These are phyloP conservation scores for Chrysoporthe cubensis DNA, from an alignment of 2,329 filamentous ascomycete genomes.

Conservation along the genomic window DNA sequence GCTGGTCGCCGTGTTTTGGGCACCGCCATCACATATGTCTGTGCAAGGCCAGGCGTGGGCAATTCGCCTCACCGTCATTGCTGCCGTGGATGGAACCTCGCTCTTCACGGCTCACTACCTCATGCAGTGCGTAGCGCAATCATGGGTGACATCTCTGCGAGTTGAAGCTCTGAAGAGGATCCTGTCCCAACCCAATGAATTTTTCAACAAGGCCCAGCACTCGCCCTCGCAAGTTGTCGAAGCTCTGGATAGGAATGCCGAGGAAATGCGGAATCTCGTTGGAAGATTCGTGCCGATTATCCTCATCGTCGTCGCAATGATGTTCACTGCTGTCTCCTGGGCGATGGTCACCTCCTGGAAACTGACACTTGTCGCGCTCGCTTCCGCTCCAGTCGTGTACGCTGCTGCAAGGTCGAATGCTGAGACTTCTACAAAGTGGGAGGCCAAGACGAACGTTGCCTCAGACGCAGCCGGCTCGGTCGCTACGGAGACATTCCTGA, in stretches of 20 bases:
- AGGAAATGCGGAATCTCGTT: slow-evolving; percentile 85
- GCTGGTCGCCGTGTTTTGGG: slow-evolving; percentile 72
- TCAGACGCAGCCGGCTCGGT: slow-evolving; percentile 63
- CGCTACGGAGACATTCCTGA: slow-evolving; percentile 75
- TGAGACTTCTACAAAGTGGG: slow-evolving; percentile 70
- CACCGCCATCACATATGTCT: slow-evolving; percentile 47
- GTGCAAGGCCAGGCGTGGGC: slow-evolving; percentile 67
- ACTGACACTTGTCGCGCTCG: slow-evolving; percentile 75
- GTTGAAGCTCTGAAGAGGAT: slow-evolving; percentile 69
- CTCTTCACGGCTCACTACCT: slow-evolving; percentile 71
- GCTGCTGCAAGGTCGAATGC: slow-evolving; percentile 68
- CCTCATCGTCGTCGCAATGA: slow-evolving; percentile 69
- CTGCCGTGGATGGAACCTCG: slow-evolving; percentile 66
- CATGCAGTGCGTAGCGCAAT: slow-evolving; percentile 71
- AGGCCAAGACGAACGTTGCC: slow-evolving; percentile 67
- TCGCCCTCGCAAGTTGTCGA: slow-evolving; percentile 66
- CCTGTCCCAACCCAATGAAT: slow-evolving; percentile 74
- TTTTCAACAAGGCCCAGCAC: slow-evolving; percentile 75
- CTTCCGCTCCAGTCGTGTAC: slow-evolving; percentile 69
- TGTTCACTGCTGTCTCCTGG: slow-evolving; percentile 73
- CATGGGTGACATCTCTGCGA: slow-evolving; percentile 77
- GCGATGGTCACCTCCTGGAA: slow-evolving; percentile 77
- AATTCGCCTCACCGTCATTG: slow-evolving; percentile 68
- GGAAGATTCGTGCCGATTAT: slow-evolving; percentile 76
- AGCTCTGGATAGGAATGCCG: slow-evolving; percentile 77